Percentiles rank a stretch among this genome's conserved stretches.
These are phyloP conservation scores for Ascomycota sp. DNA, from an alignment of 2,329 filamentous ascomycete genomes.

Conservation along the genomic window DNA sequence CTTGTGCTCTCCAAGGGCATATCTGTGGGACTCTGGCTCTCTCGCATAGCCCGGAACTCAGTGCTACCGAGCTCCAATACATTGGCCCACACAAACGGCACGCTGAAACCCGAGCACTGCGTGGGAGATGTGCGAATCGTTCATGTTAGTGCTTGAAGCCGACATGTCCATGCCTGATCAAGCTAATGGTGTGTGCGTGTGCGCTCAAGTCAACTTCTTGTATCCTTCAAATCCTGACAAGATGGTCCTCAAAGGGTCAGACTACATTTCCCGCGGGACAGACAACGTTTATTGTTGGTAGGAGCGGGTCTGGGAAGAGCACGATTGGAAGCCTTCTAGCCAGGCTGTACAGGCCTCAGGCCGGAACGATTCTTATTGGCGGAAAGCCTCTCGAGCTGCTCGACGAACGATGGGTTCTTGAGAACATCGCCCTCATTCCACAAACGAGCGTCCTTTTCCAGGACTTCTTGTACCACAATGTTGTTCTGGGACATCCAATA, in stretches of 20 bases:
- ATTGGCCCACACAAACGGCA: background rate
- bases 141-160: conserved; percentile 28
- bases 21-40: conserved; percentile 46
- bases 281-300: conserved; percentile 64
- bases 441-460: conserved; percentile 68
- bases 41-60: conserved; percentile 15
- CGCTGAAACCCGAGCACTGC: conserved; percentile 17
- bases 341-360: conserved; percentile 49
- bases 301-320: conserved; percentile 82
- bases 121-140: conserved; percentile 48
- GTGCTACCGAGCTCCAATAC: background rate
- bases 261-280: conserved; percentile 54
- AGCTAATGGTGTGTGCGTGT: no score
- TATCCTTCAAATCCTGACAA: conserved; percentile 53
- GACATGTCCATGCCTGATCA: background rate
- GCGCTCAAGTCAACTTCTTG: conserved; percentile 49
- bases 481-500: conserved; percentile 45
- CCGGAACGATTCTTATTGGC: conserved; percentile 51
- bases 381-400: conserved; percentile 38
- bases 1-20: conserved; percentile 63
- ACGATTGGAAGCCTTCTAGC: conserved; percentile 66
- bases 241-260: conserved; percentile 37
- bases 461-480: conserved; percentile 58
- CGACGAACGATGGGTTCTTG: conserved; percentile 50
- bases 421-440: conserved; percentile 62